Evolutionary conservation across 1,284 basidiomycete species (phyloP).

Genomic region (Tylopilus orsonianus): DNA sequence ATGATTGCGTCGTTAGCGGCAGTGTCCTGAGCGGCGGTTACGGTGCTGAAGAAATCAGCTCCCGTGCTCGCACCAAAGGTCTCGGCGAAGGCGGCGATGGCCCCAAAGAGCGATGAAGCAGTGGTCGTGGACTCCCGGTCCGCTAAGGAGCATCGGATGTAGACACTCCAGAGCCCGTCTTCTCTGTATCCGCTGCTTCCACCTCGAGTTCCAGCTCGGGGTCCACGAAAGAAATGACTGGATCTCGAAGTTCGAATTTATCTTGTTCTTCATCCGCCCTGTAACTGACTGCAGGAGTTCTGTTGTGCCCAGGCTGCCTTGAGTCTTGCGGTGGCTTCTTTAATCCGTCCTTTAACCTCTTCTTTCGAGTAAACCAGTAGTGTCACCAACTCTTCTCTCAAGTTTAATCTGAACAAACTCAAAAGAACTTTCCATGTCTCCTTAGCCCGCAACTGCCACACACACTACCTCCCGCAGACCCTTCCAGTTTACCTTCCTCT

Average conservation of each 20-base stretch:
- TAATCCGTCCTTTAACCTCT: slow-evolving; percentile 79
- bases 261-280: slow-evolving; percentile 42
- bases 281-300: slow-evolving; percentile 32
- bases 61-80: slow-evolving; percentile 62
- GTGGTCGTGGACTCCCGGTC: slow-evolving; percentile 81
- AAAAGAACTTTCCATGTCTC: slow-evolving; percentile 86
- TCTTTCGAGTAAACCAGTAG: slow-evolving; percentile 92
- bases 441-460: slow-evolving; percentile 43
- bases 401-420: slow-evolving; percentile 88
- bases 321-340: slow-evolving; percentile 78
- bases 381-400: slow-evolving; percentile 87
- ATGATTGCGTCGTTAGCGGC: slow-evolving; percentile 50
- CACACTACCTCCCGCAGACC: slow-evolving; percentile 63
- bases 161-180: slow-evolving; percentile 75
- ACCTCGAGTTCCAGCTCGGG: slow-evolving; percentile 51
- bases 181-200: slow-evolving; percentile 43
- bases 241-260: slow-evolving; percentile 51
- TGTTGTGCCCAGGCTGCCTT: slow-evolving; percentile 42
- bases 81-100: slow-evolving; percentile 64
- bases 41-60: slow-evolving; percentile 90
- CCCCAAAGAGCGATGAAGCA: slow-evolving; percentile 86
- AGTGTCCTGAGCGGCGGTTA: slow-evolving; percentile 52
- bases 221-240: slow-evolving; percentile 78
- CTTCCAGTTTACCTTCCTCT: slow-evolving; percentile 58
- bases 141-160: slow-evolving; percentile 64